Evolutionary conservation across 2,329 filamentous ascomycete species (phyloP).

Genomic region (Fragosphaeria purpurea): DNA sequence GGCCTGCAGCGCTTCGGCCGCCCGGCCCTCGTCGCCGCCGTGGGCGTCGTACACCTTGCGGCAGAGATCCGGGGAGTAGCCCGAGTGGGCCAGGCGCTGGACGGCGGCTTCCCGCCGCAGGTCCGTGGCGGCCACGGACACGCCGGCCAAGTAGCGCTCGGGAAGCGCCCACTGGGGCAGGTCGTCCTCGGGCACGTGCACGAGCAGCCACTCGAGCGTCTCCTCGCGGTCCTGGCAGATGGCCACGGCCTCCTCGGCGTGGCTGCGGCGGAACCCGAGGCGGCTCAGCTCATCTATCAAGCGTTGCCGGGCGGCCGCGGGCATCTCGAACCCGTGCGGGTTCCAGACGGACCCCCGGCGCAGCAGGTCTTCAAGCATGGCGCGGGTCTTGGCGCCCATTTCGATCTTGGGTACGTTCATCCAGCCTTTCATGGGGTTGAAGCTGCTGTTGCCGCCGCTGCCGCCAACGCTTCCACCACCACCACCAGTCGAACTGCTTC

Average conservation of each 20-base stretch:
- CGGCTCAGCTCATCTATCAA: conserved; percentile 64
- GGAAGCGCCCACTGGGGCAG: conserved; percentile 87
- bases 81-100: conserved; percentile 69
- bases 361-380: conserved; percentile 70
- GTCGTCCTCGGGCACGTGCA: conserved; percentile 95
- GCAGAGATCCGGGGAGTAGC: conserved; percentile 79
- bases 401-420: conserved; percentile 80
- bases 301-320: conserved; percentile 41
- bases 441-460: conserved; percentile 14
- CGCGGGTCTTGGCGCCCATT: conserved; percentile 73
- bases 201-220: conserved; percentile 87
- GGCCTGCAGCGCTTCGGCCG: conserved; percentile 70
- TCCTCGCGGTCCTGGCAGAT: conserved; percentile 90
- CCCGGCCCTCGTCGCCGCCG: conserved; percentile 60
- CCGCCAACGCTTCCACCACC: conserved; percentile 22
- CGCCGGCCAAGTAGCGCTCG: conserved; percentile 81
- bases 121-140: conserved; percentile 75
- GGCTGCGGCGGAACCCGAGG: conserved; percentile 82
- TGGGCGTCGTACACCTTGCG: conserved; percentile 63
- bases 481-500: background rate
- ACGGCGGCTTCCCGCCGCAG: conserved; percentile 72
- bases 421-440: conserved; percentile 60
- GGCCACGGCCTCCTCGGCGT: conserved; percentile 76
- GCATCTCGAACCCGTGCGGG: conserved; percentile 60
- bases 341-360: conserved; percentile 80